Conservation (phyloP, 108 stramenopile species). For the Aureococcus anophagefferens region DNA sequence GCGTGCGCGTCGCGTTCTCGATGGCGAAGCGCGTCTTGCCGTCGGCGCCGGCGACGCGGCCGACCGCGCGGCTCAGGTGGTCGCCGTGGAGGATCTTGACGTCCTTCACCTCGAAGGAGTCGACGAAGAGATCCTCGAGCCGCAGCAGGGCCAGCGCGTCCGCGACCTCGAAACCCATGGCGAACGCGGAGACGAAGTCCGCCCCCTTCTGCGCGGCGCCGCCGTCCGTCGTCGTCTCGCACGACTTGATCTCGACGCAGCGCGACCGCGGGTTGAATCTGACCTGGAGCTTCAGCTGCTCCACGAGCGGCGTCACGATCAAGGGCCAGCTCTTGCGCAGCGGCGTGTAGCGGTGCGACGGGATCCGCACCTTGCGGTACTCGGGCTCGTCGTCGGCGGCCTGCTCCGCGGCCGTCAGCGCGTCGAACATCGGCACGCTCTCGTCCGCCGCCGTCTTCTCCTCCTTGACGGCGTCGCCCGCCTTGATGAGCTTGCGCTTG, state of each 20-base stretch:
- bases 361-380: conserved; percentile 85
- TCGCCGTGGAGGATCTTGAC: conserved; percentile 90
- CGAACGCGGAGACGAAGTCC: conserved; percentile 92
- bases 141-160: conserved; percentile 95
- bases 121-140: conserved; percentile 93
- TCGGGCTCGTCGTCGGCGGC: conserved; percentile 43
- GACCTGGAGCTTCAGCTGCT: conserved; percentile 88
- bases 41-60: conserved; percentile 94
- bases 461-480: not conserved
- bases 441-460: not conserved
- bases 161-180: conserved; percentile 95
- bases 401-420: not conserved
- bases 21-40: conserved; percentile 98
- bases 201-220: conserved; percentile 88
- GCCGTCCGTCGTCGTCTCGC: conserved; percentile 70
- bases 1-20: conserved; percentile 96
- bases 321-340: conserved; percentile 80
- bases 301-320: conserved; percentile 79
- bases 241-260: conserved; percentile 92
- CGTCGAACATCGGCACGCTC: not conserved
- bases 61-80: conserved; percentile 91
- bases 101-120: conserved; percentile 93
- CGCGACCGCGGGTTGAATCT: conserved; percentile 94
- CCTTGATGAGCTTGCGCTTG: too few relatives aligned
- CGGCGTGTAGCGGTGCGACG: conserved; percentile 87